Evolutionary conservation across 1,139 yeast species (phyloP).

Genomic region (Blastobotrys apis): DNA sequence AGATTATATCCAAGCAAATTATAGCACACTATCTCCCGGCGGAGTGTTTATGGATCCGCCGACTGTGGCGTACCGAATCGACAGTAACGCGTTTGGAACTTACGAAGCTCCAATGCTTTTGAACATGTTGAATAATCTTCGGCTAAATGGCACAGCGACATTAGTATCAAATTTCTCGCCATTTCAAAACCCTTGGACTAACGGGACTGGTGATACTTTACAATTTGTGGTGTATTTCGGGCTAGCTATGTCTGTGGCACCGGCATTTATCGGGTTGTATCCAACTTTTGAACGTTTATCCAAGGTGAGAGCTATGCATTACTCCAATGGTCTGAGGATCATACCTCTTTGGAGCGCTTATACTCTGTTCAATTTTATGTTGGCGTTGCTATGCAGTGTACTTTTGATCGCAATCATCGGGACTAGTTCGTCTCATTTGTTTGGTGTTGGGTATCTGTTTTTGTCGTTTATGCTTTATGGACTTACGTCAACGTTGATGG

Average conservation of each 20-base stretch:
- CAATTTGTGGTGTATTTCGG: slow-evolving; percentile 37
- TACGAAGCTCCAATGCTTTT: slow-evolving; percentile 28
- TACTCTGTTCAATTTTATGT: slow-evolving; percentile 28
- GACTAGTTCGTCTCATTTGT: slow-evolving; percentile 23
- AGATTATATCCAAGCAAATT: slow-evolving; percentile 23
- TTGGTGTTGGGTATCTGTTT: slow-evolving; percentile 35
- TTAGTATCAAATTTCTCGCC: slow-evolving; percentile 34
- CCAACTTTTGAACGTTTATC: slow-evolving; percentile 37
- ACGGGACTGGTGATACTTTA: slow-evolving; percentile 33
- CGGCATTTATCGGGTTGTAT: slow-evolving; percentile 36
- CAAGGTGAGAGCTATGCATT: slow-evolving; percentile 37
- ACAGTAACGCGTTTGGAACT: slow-evolving; percentile 27
- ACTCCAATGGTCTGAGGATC: slow-evolving; percentile 37
- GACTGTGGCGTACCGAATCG: slow-evolving; percentile 30
- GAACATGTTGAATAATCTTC: slow-evolving; percentile 31
- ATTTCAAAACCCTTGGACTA: slow-evolving; percentile 34
- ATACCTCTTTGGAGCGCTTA: slow-evolving; percentile 37
- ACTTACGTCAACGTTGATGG: slow-evolving; percentile 30
- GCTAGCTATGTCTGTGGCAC: slow-evolving; percentile 36
- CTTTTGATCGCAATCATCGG: slow-evolving; percentile 30
- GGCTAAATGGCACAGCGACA: slow-evolving; percentile 29
- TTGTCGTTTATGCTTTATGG: slow-evolving; percentile 33
- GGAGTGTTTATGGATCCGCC: slow-evolving; percentile 31
- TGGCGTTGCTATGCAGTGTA: slow-evolving; percentile 28
- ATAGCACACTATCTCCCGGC: slow-evolving; percentile 31